phyloP scores from a whole-genome alignment of 768 basidiomycete genomes.

The Omphalotus guepiniiformis region DNA sequence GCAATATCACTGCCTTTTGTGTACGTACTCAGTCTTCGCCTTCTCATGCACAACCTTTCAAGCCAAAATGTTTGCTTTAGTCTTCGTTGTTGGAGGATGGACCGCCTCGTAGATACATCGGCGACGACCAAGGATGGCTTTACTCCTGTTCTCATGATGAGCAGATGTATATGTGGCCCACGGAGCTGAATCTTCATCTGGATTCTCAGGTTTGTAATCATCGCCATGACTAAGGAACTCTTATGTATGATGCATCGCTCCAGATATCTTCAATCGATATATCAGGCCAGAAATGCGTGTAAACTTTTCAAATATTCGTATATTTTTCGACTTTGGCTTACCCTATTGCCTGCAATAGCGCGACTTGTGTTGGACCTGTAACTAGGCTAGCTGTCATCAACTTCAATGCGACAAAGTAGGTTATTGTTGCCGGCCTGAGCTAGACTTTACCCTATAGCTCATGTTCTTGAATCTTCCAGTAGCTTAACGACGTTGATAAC shows the following conservation, averaged over 20 bases:
- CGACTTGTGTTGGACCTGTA: conserved; percentile 52
- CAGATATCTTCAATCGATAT: conserved; percentile 51
- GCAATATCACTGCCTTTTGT: conserved; percentile 40
- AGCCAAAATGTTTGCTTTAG: not conserved
- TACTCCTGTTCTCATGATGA: conserved; percentile 27
- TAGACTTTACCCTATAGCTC: not conserved
- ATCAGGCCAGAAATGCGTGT: conserved; percentile 48
- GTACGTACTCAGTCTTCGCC: conserved; percentile 25
- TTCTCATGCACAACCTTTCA: not conserved
- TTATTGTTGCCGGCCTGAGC: not conserved
- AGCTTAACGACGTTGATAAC: conserved; percentile 34
- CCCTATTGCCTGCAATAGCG: conserved; percentile 31
- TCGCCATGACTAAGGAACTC: conserved; percentile 15
- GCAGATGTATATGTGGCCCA: conserved; percentile 34
- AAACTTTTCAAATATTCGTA: conserved; percentile 18
- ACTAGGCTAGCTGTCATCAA: conserved; percentile 49
- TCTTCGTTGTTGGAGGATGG: conserved; percentile 26
- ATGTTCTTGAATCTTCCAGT: conserved; percentile 6
- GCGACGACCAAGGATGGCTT: conserved; percentile 52
- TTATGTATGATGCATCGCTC: conserved; percentile 3
- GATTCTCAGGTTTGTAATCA: conserved; percentile 29
- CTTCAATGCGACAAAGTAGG: conserved; percentile 36
- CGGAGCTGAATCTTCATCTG: conserved; percentile 39
- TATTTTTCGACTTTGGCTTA: conserved; percentile 1
- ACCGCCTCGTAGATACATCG: conserved; percentile 35